These are phyloP conservation scores for Russula virescens DNA, from an alignment of 768 basidiomycete species.

Conservation along the genomic window DNA sequence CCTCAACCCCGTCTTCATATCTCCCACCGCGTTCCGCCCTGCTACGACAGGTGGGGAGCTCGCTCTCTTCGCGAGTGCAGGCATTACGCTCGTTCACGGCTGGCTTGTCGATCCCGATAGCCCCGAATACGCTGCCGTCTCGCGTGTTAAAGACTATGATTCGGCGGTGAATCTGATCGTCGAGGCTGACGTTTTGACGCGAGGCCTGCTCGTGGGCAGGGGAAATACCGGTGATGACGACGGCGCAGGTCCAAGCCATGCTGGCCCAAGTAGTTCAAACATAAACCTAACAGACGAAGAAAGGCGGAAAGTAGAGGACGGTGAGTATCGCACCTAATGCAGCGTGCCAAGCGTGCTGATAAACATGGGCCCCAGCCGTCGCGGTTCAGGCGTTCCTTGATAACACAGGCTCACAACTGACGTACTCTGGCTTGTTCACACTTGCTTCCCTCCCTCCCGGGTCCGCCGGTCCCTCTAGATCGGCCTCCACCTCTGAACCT, in stretches of 20 bases:
- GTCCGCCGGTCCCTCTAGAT: neutral
- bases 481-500: neutral
- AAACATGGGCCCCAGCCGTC: slow-evolving; percentile 44
- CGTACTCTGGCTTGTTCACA: slow-evolving; percentile 81
- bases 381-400: slow-evolving; percentile 64
- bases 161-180: slow-evolving; percentile 67
- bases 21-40: slow-evolving; percentile 61
- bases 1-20: slow-evolving; percentile 79
- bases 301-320: slow-evolving; percentile 59
- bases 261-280: slow-evolving; percentile 16
- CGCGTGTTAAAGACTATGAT: slow-evolving; percentile 62
- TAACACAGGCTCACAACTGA: slow-evolving; percentile 71
- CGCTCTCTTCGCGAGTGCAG: slow-evolving; percentile 76
- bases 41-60: slow-evolving; percentile 64
- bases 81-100: slow-evolving; percentile 79
- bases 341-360: neutral
- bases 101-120: slow-evolving; percentile 76
- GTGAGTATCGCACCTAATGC: slow-evolving; percentile 36
- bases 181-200: slow-evolving; percentile 69
- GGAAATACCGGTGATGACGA: slow-evolving; percentile 7
- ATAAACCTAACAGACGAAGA: slow-evolving; percentile 43
- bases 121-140: slow-evolving; percentile 50
- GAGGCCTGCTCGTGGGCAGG: slow-evolving; percentile 50
- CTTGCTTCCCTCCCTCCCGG: slow-evolving; percentile 40
- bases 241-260: slow-evolving; percentile 5